These are phyloP conservation scores for Phytophthora ramorum DNA, from an alignment of 352 stramenopile species.

Conservation along the genomic window DNA sequence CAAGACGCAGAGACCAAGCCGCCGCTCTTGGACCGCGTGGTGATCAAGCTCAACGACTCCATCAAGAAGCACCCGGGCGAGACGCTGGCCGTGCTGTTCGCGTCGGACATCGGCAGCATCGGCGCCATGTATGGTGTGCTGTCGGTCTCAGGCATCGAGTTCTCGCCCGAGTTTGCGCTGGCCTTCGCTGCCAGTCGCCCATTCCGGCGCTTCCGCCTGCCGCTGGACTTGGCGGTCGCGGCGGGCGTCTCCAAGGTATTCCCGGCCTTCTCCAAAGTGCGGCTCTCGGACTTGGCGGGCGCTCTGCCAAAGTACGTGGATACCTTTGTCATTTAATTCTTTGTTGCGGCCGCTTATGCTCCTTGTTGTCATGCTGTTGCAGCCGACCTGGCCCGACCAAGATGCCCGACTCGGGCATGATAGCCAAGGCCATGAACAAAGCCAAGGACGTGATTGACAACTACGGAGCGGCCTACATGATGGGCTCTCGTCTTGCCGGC, in stretches of 20 bases:
- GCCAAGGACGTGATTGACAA: conserved; percentile 82
- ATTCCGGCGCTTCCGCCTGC: conserved; percentile 82
- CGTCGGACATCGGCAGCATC: conserved; percentile 85
- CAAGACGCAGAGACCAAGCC: conserved; percentile 3
- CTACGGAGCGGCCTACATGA: conserved; percentile 91
- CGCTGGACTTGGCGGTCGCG: conserved; percentile 74
- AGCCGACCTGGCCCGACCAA: conserved; percentile 27
- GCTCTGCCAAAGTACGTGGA: conserved; percentile 60
- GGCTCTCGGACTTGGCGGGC: conserved; percentile 68
- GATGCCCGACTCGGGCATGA: conserved; percentile 38
- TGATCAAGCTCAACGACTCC: conserved; percentile 78
- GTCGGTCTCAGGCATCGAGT: conserved; percentile 63
- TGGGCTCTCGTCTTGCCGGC: conserved; percentile 82
- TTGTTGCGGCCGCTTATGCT: background rate
- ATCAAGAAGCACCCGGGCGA: conserved; percentile 79
- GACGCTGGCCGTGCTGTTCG: conserved; percentile 79
- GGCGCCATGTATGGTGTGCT: conserved; percentile 81
- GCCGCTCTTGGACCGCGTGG: conserved; percentile 68
- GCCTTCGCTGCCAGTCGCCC: conserved; percentile 85
- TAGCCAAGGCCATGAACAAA: conserved; percentile 73
- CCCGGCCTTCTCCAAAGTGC: conserved; percentile 74
- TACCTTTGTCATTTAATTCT: background rate
- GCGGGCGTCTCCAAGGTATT: conserved; percentile 75
- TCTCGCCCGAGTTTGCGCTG: conserved; percentile 88
- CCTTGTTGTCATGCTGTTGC: conserved; percentile 12